Conservation (phyloP, 108 stramenopile genomes). For the Cyclotella cryptica region DNA sequence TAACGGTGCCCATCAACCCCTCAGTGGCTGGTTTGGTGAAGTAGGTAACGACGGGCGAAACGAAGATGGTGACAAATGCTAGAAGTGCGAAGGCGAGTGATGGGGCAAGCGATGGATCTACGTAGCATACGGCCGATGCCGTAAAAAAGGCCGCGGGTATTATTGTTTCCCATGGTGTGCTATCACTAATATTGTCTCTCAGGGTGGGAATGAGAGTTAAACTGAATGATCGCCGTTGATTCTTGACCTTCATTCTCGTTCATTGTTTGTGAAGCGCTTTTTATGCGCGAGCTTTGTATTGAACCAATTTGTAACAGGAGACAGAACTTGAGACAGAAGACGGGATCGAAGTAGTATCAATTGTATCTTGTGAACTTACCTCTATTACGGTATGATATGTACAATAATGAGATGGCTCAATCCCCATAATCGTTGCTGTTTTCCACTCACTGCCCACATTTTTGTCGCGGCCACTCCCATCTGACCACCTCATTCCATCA, state of each 20-base stretch:
- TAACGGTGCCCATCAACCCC: constrained; percentile 8
- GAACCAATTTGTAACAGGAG: no score
- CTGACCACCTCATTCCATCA: no score
- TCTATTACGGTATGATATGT: no score
- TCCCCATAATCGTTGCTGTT: no score
- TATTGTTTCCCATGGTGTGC: constrained; percentile 22
- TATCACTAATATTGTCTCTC: neutral
- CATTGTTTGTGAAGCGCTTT: no score
- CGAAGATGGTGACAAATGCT: constrained; percentile 21
- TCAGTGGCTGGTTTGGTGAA: constrained; percentile 27
- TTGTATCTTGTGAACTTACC: no score
- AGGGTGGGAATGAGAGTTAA: neutral
- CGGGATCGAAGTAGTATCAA: no score
- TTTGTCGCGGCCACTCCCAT: no score
- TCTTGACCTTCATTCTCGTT: neutral
- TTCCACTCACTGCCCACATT: no score
- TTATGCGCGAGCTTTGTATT: no score
- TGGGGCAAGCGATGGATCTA: constrained; percentile 24
- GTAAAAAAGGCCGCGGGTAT: constrained; percentile 23
- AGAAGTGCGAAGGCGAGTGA: constrained; percentile 21
- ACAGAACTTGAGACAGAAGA: no score
- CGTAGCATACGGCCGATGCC: constrained; percentile 25
- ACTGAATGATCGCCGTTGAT: neutral
- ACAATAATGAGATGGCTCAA: no score
- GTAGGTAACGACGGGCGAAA: constrained; percentile 20